Percentiles rank a stretch among this genome's conserved stretches.
Conservation (phyloP, 345 rosid genomes). For the Pugionium cornutum region DNA sequence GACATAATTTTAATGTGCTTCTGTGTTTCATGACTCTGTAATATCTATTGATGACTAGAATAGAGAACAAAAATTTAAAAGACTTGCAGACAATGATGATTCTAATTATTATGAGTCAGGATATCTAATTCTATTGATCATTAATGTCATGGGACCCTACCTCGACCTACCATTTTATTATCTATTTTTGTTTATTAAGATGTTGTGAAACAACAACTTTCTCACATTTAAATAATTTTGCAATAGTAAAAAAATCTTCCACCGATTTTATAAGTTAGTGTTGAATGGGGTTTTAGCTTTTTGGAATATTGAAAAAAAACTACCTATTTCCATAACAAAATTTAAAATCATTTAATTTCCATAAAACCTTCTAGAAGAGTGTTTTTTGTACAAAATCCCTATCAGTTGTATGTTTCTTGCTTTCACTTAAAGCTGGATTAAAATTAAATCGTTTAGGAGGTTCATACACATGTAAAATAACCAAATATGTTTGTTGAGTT, state of each 20-base stretch:
- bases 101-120: constrained; percentile 24
- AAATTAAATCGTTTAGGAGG: no score
- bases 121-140: constrained; percentile 12
- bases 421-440: no score
- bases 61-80: constrained; percentile 17
- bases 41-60: constrained; percentile 9
- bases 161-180: constrained; percentile 31
- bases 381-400: neutral
- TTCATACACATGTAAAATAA: no score
- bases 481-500: constrained; percentile 35
- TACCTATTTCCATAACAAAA: neutral
- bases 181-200: neutral
- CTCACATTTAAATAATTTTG: neutral
- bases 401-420: neutral
- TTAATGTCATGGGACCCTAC: constrained; percentile 23
- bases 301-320: neutral
- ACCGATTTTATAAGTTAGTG: neutral
- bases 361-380: neutral
- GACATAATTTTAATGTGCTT: constrained; percentile 29
- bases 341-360: neutral
- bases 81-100: constrained; percentile 29
- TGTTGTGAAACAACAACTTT: constrained; percentile 4
- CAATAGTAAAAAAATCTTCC: neutral
- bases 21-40: constrained; percentile 23
- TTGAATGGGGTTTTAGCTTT: neutral